Percentiles rank a stretch among this genome's conserved stretches.
phyloP scores from a whole-genome alignment of 345 rosid species.

The Ceriops decandra region DNA sequence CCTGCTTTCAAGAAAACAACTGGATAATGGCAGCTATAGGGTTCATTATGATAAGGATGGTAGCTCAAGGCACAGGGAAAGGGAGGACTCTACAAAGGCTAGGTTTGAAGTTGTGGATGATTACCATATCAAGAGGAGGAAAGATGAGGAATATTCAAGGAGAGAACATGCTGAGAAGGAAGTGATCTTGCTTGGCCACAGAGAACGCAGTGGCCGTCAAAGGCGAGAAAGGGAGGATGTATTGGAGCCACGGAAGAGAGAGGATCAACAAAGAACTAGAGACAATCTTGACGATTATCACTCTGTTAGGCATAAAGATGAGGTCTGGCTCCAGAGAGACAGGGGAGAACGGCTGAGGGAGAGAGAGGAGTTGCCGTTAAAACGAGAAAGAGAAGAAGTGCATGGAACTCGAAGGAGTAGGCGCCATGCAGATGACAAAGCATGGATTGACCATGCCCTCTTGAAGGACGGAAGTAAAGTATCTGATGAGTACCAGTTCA shows the following conservation, averaged over 20 bases:
- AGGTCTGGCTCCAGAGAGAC: constrained; percentile 62
- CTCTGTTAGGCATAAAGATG: constrained; percentile 76
- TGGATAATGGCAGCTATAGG: constrained; percentile 64
- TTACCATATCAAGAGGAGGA: constrained; percentile 68
- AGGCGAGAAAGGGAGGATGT: constrained; percentile 77
- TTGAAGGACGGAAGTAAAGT: constrained; percentile 58
- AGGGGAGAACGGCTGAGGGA: constrained; percentile 67
- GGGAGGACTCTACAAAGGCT: constrained; percentile 54
- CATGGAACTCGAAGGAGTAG: constrained; percentile 49
- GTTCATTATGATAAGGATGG: constrained; percentile 54
- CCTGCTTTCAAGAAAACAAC: constrained; percentile 56
- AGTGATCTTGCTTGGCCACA: constrained; percentile 49
- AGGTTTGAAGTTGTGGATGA: constrained; percentile 56
- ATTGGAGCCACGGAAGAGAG: constrained; percentile 72
- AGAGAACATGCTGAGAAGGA: constrained; percentile 64
- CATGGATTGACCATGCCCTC: constrained; percentile 50
- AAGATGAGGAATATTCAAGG: constrained; percentile 61
- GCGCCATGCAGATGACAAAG: constrained; percentile 70
- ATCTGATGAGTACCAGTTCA: constrained; percentile 57
- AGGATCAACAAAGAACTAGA: constrained; percentile 66
- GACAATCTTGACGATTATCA: constrained; percentile 63
- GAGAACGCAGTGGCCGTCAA: constrained; percentile 58
- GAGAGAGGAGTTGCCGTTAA: constrained; percentile 59
- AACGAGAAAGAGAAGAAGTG: constrained; percentile 69
- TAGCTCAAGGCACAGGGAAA: constrained; percentile 49